Evolutionary conservation across 73 alveolate genomes (phyloP).

Genomic region (Paramecium sexaurelia): DNA sequence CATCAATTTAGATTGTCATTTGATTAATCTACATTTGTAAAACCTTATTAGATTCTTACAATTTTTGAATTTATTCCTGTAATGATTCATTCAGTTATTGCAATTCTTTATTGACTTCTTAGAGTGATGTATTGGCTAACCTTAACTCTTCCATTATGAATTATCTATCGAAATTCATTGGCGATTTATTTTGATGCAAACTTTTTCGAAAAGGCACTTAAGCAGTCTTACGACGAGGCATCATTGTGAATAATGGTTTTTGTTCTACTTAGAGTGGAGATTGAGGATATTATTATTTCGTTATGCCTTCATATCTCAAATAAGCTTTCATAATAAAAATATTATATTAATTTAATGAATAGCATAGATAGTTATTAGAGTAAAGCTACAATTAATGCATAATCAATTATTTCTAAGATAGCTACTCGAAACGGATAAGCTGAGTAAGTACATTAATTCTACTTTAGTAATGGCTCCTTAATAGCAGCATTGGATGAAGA

Average conservation of each 20-base stretch:
- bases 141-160: neutral
- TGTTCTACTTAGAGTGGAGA: conserved; percentile 10
- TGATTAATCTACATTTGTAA: neutral
- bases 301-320: conserved; percentile 24
- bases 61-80: neutral
- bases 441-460: neutral
- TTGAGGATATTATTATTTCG: neutral
- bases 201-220: neutral
- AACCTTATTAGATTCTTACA: neutral
- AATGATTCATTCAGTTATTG: neutral
- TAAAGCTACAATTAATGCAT: conserved; percentile 48
- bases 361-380: conserved; percentile 41
- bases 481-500: conserved; percentile 29
- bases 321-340: neutral
- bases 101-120: neutral
- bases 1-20: neutral
- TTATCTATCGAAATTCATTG: neutral
- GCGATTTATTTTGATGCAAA: neutral
- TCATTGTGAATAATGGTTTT: neutral
- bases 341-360: conserved; percentile 16
- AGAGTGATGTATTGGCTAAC: neutral
- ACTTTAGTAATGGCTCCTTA: neutral
- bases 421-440: conserved; percentile 51
- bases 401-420: conserved; percentile 41
- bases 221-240: conserved; percentile 12